Conservation (phyloP, 441 rosid genomes). For the Cnidoscolus chayamansa region DNA sequence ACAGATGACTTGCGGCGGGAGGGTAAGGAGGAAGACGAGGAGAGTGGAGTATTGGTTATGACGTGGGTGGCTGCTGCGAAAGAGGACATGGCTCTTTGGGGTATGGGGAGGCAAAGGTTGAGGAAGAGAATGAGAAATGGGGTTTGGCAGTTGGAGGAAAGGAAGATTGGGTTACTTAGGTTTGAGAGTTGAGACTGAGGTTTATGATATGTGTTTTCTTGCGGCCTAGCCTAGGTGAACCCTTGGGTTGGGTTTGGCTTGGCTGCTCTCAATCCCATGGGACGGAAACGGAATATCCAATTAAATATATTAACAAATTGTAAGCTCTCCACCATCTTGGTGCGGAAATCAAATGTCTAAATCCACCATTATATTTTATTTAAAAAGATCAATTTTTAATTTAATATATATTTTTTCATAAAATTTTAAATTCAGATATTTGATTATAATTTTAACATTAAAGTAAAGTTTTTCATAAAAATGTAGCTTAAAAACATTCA, state of each 20-base stretch:
- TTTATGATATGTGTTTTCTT: neutral
- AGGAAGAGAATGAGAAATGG: neutral
- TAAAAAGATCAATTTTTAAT: too few species aligned
- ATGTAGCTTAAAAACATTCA: too few species aligned
- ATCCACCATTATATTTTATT: too few species aligned
- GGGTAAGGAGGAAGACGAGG: constrained; percentile 33
- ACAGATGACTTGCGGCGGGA: constrained; percentile 24
- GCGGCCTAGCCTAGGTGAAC: neutral
- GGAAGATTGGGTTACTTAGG: neutral
- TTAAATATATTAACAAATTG: too few species aligned
- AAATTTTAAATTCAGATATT: too few species aligned
- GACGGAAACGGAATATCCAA: too few species aligned
- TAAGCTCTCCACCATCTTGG: too few species aligned
- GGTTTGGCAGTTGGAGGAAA: neutral
- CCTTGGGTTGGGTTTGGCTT: neutral
- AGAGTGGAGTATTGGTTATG: constrained; percentile 33
- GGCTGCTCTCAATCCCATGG: too few species aligned
- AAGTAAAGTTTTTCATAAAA: too few species aligned
- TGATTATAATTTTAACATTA: too few species aligned
- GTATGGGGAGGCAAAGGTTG: neutral
- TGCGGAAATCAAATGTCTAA: too few species aligned
- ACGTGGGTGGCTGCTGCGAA: constrained; percentile 42
- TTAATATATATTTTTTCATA: too few species aligned
- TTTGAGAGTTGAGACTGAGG: neutral
- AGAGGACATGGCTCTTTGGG: constrained; percentile 28